Evolutionary conservation across 306 rosid genomes (phyloP).

Genomic region (Trichosanthes cucumerina): DNA sequence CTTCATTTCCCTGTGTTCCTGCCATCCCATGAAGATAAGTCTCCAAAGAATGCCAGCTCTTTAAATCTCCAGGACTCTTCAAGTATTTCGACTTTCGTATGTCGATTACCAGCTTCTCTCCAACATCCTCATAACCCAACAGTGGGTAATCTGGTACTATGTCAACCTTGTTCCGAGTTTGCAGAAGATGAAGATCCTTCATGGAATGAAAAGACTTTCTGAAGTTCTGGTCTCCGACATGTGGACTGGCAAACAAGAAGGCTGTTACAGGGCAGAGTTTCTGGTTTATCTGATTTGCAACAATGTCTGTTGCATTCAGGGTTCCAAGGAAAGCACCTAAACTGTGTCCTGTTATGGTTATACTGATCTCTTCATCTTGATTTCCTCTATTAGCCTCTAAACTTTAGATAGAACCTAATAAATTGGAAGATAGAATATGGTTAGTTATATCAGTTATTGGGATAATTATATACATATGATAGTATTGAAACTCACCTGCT

Average conservation of each 20-base stretch:
- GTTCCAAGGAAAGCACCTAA: constrained; percentile 81
- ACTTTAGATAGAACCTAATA: constrained; percentile 56
- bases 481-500: constrained; percentile 28
- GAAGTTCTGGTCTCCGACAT: constrained; percentile 34
- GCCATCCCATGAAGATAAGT: constrained; percentile 65
- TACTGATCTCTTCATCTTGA: constrained; percentile 71
- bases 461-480: not conserved
- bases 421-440: not conserved
- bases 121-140: constrained; percentile 35
- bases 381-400: constrained; percentile 38
- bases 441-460: not conserved
- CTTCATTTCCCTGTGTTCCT: constrained; percentile 43
- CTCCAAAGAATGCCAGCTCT: constrained; percentile 51
- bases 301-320: constrained; percentile 50
- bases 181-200: constrained; percentile 30
- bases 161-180: constrained; percentile 30
- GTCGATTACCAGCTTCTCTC: constrained; percentile 45
- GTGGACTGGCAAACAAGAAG: constrained; percentile 44
- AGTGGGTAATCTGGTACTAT: constrained; percentile 41
- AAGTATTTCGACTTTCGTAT: constrained; percentile 33
- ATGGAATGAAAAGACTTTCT: constrained; percentile 7
- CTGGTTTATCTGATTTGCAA: constrained; percentile 26
- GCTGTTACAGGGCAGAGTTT: constrained; percentile 47
- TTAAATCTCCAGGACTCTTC: constrained; percentile 44
- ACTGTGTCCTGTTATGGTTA: constrained; percentile 74